Base-by-base conservation (phyloP, 1,284 basidiomycete species). In the Leccinum ponderosum region DNA sequence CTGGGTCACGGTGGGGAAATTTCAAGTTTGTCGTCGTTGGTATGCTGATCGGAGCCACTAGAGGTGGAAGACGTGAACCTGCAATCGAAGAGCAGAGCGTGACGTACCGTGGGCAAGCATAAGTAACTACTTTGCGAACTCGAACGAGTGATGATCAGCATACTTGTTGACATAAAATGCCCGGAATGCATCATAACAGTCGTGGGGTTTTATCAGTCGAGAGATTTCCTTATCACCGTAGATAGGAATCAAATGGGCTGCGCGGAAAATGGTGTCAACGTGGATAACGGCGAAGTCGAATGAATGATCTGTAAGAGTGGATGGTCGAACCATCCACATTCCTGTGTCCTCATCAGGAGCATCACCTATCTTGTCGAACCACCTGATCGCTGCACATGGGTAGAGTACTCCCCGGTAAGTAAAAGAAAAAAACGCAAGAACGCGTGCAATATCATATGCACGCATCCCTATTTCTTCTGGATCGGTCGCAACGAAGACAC, bases 11-110 rank as follows among this genome's bases (percentile, higher is more conserved):
- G 22, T 29, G 66, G 61, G 4, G 53, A 20, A 11, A 61, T 29
- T 29, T 29, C 29, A 29, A 29, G 63, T 39, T 67, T 65, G 48
- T 74, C 72, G 42, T 58, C 55, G 60, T 65, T 70, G 61, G 17
- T 66, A 72, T 59, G 29, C 56, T 35, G 12, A 72, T 64, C 8
- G 63, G 66, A n/a, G 61, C 53, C 17, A 65, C 52, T 22, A 69
- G 29, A 35, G 74, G 68, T 33, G 31, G 31, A 33, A 12, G 31
- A 33, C 11, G 31, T 33, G 31, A 33, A 33, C 31, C 11, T 33
- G 31, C 31, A 33, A 33, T 33, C 33, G 33, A 35, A 5, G 12
- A 35, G 33, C 12, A 35, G 33, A 35, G 33, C 33, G 33, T 14
- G 33, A 35, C 33, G 5, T 35, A 35, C 33, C 33, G 12, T 14